Conservation (phyloP, 2,329 filamentous ascomycete species). For the Eurotiales sp. region DNA sequence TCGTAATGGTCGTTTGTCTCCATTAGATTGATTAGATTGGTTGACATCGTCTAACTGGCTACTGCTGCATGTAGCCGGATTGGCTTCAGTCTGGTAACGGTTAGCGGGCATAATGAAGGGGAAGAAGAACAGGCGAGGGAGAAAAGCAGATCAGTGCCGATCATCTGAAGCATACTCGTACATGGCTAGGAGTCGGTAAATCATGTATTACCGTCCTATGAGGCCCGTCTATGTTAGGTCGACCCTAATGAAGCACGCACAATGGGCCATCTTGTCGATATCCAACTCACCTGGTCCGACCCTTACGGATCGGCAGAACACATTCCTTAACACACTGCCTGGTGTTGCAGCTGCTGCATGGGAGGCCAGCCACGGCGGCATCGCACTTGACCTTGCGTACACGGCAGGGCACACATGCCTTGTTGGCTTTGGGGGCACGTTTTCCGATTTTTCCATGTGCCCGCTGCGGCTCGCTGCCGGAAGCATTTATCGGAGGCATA, state of each 20-base stretch:
- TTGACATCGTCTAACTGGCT: too few species aligned
- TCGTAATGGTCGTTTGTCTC: too few species aligned
- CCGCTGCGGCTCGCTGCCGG: too few species aligned
- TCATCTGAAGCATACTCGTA: too few species aligned
- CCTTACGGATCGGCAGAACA: not conserved
- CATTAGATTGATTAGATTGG: too few species aligned
- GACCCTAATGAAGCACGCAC: too few species aligned
- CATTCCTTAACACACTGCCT: not conserved
- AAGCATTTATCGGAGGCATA: too few species aligned
- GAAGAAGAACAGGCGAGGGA: not conserved
- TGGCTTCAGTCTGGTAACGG: not conserved
- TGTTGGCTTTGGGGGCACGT: not conserved
- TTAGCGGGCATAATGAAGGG: not conserved
- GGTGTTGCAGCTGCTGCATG: not conserved
- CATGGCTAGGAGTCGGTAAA: not conserved
- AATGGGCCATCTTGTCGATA: too few species aligned
- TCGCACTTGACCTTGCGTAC: not conserved
- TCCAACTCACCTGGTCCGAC: not conserved
- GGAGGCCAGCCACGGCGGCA: not conserved
- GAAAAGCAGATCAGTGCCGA: too few species aligned
- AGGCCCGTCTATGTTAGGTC: too few species aligned
- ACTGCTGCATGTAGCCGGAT: too few species aligned
- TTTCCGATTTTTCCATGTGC: too few species aligned
- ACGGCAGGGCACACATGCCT: not conserved
- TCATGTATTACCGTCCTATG: not conserved